phyloP scores from a whole-genome alignment of 2,329 filamentous ascomycete genomes.

The Polychaeton citri region DNA sequence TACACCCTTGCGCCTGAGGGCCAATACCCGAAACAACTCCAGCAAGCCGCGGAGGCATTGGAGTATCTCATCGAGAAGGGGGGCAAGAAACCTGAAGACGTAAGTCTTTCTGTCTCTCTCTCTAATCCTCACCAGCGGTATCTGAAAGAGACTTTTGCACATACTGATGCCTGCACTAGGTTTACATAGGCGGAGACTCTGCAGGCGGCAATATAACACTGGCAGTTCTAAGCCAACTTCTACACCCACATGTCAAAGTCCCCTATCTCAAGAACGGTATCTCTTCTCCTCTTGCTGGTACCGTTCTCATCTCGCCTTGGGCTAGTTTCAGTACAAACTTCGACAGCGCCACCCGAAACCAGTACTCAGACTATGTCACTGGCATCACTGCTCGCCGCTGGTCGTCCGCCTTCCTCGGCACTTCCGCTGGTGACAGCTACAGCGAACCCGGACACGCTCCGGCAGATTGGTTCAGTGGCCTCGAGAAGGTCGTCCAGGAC shows the following conservation, averaged over 20 bases:
- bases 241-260: constrained; percentile 44
- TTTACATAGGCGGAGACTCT: constrained; percentile 40
- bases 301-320: constrained; percentile 47
- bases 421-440: constrained; percentile 32
- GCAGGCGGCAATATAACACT: constrained; percentile 39
- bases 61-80: constrained; percentile 27
- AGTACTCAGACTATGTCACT: constrained; percentile 38
- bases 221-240: constrained; percentile 35
- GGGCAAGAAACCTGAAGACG: constrained; percentile 22
- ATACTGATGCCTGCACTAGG: constrained; percentile 12
- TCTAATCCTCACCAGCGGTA: not conserved
- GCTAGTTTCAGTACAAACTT: constrained; percentile 35
- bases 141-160: not conserved
- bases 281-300: constrained; percentile 32
- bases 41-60: constrained; percentile 33
- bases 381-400: constrained; percentile 29
- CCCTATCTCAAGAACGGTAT: constrained; percentile 24
- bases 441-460: constrained; percentile 38
- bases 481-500: constrained; percentile 31
- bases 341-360: constrained; percentile 31
- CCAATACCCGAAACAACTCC: constrained; percentile 35
- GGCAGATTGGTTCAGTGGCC: constrained; percentile 39
- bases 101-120: constrained; percentile 10
- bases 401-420: constrained; percentile 34
- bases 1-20: constrained; percentile 43